Evolutionary conservation across 805 yeast genomes (phyloP).

Genomic region (Cyberlindnera veronae): DNA sequence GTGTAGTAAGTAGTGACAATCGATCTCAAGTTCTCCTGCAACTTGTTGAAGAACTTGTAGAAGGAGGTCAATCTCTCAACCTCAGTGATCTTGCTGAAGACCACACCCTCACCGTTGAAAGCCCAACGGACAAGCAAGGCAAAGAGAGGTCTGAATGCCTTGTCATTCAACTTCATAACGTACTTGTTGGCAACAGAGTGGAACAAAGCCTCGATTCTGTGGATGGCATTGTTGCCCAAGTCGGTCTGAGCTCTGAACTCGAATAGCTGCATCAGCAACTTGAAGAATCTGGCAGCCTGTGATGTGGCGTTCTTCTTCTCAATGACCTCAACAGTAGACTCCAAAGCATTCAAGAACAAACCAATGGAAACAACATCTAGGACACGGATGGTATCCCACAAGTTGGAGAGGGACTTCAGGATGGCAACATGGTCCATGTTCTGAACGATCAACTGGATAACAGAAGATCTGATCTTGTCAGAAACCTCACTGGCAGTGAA

Average conservation of each 20-base stretch:
- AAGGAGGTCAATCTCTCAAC: slow-evolving; percentile 64
- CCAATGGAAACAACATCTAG: slow-evolving; percentile 53
- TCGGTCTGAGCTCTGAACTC: slow-evolving; percentile 59
- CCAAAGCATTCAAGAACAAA: slow-evolving; percentile 64
- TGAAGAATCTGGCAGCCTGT: slow-evolving; percentile 64
- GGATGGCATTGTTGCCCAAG: slow-evolving; percentile 69
- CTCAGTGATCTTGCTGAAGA: slow-evolving; percentile 41
- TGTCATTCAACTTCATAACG: slow-evolving; percentile 91
- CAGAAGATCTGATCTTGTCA: slow-evolving; percentile 54
- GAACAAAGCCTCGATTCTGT: slow-evolving; percentile 75
- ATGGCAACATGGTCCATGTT: slow-evolving; percentile 66
- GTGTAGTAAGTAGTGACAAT: slow-evolving; percentile 87
- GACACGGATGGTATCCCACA: slow-evolving; percentile 51
- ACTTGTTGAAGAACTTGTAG: slow-evolving; percentile 78
- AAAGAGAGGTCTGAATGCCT: slow-evolving; percentile 88
- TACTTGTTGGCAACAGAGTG: slow-evolving; percentile 69
- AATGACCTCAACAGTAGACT: slow-evolving; percentile 57
- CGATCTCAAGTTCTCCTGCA: slow-evolving; percentile 80
- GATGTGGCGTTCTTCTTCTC: slow-evolving; percentile 75
- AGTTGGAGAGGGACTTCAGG: slow-evolving; percentile 53
- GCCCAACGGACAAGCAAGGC: slow-evolving; percentile 90
- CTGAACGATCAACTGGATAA: slow-evolving; percentile 57
- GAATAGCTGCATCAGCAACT: slow-evolving; percentile 64
- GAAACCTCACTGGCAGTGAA: slow-evolving; percentile 58
- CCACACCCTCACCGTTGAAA: slow-evolving; percentile 72